A percentile compares a stretch with the other conserved stretches of the same genome.
Conservation (phyloP, 768 basidiomycete species). For the Fistulinella prunicolor region DNA sequence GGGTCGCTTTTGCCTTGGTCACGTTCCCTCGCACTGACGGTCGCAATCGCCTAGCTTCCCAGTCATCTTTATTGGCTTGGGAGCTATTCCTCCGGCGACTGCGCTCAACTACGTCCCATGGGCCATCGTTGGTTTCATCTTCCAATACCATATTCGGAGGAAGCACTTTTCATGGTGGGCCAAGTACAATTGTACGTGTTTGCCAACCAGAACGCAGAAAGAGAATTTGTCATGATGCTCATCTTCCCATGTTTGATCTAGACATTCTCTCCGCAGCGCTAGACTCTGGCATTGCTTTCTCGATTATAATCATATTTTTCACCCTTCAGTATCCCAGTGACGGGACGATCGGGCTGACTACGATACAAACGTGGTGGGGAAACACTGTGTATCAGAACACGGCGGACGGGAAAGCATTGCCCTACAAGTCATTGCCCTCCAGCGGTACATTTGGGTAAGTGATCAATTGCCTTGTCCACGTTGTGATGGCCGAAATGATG, state of each 20-base stretch:
- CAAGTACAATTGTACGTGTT: slow-evolving; percentile 44
- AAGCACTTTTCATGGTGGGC: slow-evolving; percentile 66
- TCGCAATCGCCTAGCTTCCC: slow-evolving; percentile 33
- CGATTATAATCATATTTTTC: slow-evolving; percentile 57
- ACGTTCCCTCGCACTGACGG: not conserved
- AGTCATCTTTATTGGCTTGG: slow-evolving; percentile 54
- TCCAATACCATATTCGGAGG: slow-evolving; percentile 59
- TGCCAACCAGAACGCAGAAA: too few species aligned
- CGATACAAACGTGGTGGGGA: slow-evolving; percentile 68
- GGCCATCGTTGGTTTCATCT: slow-evolving; percentile 62
- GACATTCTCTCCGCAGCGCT: slow-evolving; percentile 70
- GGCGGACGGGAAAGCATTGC: slow-evolving; percentile 14
- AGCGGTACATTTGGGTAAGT: slow-evolving; percentile 30
- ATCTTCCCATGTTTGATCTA: slow-evolving; percentile 10
- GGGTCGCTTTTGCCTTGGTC: slow-evolving; percentile 20
- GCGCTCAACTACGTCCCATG: slow-evolving; percentile 68
- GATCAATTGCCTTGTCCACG: not conserved
- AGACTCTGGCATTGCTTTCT: slow-evolving; percentile 65
- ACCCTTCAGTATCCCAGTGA: slow-evolving; percentile 61
- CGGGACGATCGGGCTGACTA: slow-evolving; percentile 54
- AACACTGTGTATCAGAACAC: slow-evolving; percentile 42
- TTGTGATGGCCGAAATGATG: not conserved
- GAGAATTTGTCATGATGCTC: slow-evolving; percentile 14
- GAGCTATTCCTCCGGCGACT: slow-evolving; percentile 60
- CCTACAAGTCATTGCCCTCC: slow-evolving; percentile 8